phyloP scores from a whole-genome alignment of 192 early-diverging fungal species.

The Gryganskiella cystojenkinii region DNA sequence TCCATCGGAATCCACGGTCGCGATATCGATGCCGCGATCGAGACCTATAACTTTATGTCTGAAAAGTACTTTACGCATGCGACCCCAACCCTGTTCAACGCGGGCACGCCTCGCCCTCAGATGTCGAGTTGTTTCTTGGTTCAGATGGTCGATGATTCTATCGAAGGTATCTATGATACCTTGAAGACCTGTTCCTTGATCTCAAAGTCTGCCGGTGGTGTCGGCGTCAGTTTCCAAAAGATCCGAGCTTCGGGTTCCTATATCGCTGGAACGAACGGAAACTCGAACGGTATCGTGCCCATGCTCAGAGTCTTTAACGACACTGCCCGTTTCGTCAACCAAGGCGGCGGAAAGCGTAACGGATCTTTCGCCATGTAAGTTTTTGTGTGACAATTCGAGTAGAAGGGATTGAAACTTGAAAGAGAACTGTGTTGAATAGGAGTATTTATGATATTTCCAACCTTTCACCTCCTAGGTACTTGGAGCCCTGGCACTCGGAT shows the following conservation, averaged over 20 bases:
- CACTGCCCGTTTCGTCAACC: constrained; percentile 97
- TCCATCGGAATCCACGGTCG: constrained; percentile 96
- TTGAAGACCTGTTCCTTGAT: constrained; percentile 95
- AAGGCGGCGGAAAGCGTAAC: constrained; percentile 96
- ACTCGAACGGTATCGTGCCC: constrained; percentile 95
- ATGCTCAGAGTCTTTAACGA: constrained; percentile 99
- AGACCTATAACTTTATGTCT: constrained; percentile 93
- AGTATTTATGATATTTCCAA: not conserved
- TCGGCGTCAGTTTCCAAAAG: constrained; percentile 95
- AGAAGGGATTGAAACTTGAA: too few species aligned
- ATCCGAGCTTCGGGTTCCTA: constrained; percentile 94
- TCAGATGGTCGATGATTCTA: constrained; percentile 93
- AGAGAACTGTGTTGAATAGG: not conserved
- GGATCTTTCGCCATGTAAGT: constrained; percentile 92
- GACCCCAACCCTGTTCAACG: constrained; percentile 96
- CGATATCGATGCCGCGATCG: constrained; percentile 87
- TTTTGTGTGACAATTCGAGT: too few species aligned
- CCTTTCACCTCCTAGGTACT: constrained; percentile 62
- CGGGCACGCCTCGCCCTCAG: constrained; percentile 96
- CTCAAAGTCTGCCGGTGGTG: constrained; percentile 95
- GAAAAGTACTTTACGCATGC: constrained; percentile 97
- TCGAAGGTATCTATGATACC: constrained; percentile 98
- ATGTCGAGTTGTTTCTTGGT: constrained; percentile 94
- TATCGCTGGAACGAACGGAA: constrained; percentile 97
- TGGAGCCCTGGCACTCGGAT: constrained; percentile 98